A percentile compares a stretch with the other conserved stretches of the same genome.
These are phyloP conservation scores for Lachnellula hyalina DNA, from an alignment of 2,329 filamentous ascomycete species.

Conservation along the genomic window DNA sequence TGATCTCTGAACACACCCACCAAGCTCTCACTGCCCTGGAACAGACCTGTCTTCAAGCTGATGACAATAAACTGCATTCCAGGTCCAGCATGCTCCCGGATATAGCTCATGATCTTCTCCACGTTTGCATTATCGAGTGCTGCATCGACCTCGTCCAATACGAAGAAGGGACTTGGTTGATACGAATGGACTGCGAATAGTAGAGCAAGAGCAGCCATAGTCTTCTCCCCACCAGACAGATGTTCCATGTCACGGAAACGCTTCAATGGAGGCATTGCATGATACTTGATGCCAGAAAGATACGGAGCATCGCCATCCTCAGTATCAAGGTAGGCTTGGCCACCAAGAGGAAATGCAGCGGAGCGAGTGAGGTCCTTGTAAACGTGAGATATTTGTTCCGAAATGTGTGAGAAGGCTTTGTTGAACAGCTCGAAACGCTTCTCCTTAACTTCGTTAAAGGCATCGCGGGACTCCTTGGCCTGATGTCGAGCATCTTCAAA, in stretches of 20 bases:
- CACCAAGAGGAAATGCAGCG: conserved; percentile 87
- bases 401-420: conserved; percentile 91
- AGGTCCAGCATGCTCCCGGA: conserved; percentile 85
- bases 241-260: conserved; percentile 99
- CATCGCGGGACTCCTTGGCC: conserved; percentile 71
- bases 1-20: conserved; percentile 96
- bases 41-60: conserved; percentile 88
- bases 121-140: conserved; percentile 98
- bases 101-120: conserved; percentile 92
- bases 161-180: conserved; percentile 94
- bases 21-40: conserved; percentile 92
- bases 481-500: conserved; percentile 77
- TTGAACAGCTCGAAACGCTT: conserved; percentile 88
- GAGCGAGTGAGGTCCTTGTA: conserved; percentile 94
- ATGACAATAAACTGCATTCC: conserved; percentile 99
- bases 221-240: conserved; percentile 94
- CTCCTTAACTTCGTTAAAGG: conserved; percentile 76
- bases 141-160: conserved; percentile 95
- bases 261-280: conserved; percentile 97
- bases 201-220: conserved; percentile 93
- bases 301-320: conserved; percentile 94
- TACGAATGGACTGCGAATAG: conserved; percentile 96
- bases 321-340: conserved; percentile 82
- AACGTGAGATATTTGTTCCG: conserved; percentile 86
- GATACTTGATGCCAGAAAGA: conserved; percentile 92